Percentiles rank a stretch among this genome's conserved stretches.
Conservation (phyloP, 306 rosid genomes). For the Oemleria cerasiformis region DNA sequence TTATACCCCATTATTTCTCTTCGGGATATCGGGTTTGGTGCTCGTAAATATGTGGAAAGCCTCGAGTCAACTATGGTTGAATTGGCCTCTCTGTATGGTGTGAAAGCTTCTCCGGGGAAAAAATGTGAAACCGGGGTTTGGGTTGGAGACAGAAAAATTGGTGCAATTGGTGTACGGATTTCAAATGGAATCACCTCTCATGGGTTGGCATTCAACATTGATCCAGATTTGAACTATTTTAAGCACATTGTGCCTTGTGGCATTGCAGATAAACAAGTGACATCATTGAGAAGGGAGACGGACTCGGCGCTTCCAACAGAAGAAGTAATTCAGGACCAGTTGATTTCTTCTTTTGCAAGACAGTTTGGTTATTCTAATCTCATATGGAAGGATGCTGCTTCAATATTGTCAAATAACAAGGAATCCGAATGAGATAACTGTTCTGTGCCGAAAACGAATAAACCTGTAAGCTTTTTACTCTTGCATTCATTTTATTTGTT, state of each 20-base stretch:
- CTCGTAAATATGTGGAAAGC: conserved; percentile 71
- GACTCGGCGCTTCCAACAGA: conserved; percentile 51
- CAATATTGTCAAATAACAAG: conserved; percentile 24
- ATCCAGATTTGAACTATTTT: conserved; percentile 77
- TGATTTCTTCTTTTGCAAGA: conserved; percentile 74
- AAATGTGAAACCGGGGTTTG: conserved; percentile 77
- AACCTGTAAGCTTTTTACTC: not conserved
- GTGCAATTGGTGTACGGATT: conserved; percentile 81
- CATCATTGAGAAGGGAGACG: conserved; percentile 75
- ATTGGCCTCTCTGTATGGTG: conserved; percentile 60
- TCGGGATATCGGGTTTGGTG: conserved; percentile 63
- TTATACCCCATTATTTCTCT: conserved; percentile 79
- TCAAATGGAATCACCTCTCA: conserved; percentile 77
- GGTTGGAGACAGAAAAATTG: conserved; percentile 89
- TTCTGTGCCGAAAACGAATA: conserved; percentile 13
- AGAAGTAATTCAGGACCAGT: conserved; percentile 58
- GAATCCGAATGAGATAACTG: conserved; percentile 34
- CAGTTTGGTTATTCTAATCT: conserved; percentile 54
- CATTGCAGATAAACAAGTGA: conserved; percentile 69
- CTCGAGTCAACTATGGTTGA: conserved; percentile 80
- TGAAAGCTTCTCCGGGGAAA: conserved; percentile 64
- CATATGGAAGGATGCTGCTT: conserved; percentile 52
- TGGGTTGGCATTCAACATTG: conserved; percentile 87
- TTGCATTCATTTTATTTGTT: conserved; percentile 3
- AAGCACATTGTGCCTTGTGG: conserved; percentile 91